A percentile compares a stretch with the other conserved stretches of the same genome.
phyloP scores from a whole-genome alignment of 805 yeast genomes.

The Wickerhamiella sorbophila region DNA sequence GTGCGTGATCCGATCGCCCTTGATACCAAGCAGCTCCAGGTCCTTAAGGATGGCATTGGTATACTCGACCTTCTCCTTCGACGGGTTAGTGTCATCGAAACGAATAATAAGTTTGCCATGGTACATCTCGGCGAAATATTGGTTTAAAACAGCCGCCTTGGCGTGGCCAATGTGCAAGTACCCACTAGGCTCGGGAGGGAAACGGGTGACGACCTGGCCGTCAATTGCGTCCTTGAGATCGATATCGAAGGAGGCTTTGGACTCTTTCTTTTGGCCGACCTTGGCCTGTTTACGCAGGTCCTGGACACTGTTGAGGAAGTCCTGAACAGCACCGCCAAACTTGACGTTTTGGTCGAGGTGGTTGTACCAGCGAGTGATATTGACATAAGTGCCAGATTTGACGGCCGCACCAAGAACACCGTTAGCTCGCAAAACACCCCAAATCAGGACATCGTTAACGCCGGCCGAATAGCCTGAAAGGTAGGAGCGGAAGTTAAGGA shows the following conservation, averaged over 20 bases:
- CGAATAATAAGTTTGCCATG: slow-evolving; percentile 93
- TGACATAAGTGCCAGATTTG: slow-evolving; percentile 70
- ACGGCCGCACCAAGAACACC: slow-evolving; percentile 84
- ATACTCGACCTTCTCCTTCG: slow-evolving; percentile 89
- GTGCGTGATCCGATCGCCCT: slow-evolving; percentile 76
- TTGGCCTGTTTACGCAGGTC: slow-evolving; percentile 63
- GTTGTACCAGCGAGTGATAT: slow-evolving; percentile 87
- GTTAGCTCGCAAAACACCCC: slow-evolving; percentile 92
- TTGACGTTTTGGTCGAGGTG: slow-evolving; percentile 46
- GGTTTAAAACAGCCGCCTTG: slow-evolving; percentile 92
- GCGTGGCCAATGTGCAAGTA: slow-evolving; percentile 98
- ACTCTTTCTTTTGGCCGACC: slow-evolving; percentile 56
- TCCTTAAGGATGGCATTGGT: slow-evolving; percentile 92
- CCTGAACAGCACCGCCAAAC: slow-evolving; percentile 57
- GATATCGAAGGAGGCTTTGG: slow-evolving; percentile 91
- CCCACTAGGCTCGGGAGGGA: slow-evolving; percentile 99
- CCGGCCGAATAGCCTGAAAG: slow-evolving; percentile 53
- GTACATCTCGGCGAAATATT: slow-evolving; percentile 89
- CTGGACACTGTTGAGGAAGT: slow-evolving; percentile 49
- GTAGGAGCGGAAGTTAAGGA: slow-evolving; percentile 73
- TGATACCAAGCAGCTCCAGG: slow-evolving; percentile 75
- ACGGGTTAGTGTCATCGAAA: slow-evolving; percentile 96
- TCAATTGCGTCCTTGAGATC: slow-evolving; percentile 80
- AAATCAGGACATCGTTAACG: slow-evolving; percentile 70
- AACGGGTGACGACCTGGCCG: slow-evolving; percentile 95